These are phyloP conservation scores for Xylariaceae sp. DNA, from an alignment of 2,329 filamentous ascomycete genomes.

Conservation along the genomic window DNA sequence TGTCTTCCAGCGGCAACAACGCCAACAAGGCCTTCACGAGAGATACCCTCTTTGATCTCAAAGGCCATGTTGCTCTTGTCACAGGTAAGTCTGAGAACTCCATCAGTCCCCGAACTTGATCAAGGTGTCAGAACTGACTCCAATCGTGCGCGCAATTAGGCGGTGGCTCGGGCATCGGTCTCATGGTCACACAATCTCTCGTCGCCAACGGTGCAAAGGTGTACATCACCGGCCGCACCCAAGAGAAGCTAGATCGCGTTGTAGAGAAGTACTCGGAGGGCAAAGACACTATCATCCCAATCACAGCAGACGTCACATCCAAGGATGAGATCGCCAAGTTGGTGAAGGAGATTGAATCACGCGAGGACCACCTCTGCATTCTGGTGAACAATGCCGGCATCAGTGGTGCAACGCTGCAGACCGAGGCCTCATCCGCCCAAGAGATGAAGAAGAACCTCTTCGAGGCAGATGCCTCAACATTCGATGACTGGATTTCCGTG, in stretches of 20 bases:
- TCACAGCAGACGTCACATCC: constrained; percentile 59
- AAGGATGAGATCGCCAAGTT: constrained; percentile 57
- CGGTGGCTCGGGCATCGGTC: constrained; percentile 60
- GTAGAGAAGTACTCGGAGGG: constrained; percentile 55
- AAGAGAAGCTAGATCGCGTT: constrained; percentile 58
- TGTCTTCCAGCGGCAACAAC: constrained; percentile 25
- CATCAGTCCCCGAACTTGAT: not conserved
- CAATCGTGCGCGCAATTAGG: constrained; percentile 26
- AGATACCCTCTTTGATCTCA: constrained; percentile 39
- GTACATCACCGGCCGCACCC: constrained; percentile 64
- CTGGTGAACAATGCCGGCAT: constrained; percentile 67
- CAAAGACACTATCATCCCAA: constrained; percentile 53
- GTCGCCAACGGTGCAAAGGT: constrained; percentile 65
- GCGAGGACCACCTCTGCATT: constrained; percentile 58
- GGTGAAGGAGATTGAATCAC: constrained; percentile 51
- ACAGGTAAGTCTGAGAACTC: constrained; percentile 32
- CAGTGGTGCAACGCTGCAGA: constrained; percentile 52
- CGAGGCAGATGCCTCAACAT: constrained; percentile 52
- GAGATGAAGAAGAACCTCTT: constrained; percentile 62
- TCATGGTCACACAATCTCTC: constrained; percentile 66
- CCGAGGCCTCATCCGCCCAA: constrained; percentile 47
- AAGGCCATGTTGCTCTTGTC: constrained; percentile 42
- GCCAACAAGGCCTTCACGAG: constrained; percentile 32
- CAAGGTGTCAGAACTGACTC: no score
- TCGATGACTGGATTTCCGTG: constrained; percentile 67